phyloP scores from a whole-genome alignment of 2,329 filamentous ascomycete species.

The Trichothecium sympodiale region DNA sequence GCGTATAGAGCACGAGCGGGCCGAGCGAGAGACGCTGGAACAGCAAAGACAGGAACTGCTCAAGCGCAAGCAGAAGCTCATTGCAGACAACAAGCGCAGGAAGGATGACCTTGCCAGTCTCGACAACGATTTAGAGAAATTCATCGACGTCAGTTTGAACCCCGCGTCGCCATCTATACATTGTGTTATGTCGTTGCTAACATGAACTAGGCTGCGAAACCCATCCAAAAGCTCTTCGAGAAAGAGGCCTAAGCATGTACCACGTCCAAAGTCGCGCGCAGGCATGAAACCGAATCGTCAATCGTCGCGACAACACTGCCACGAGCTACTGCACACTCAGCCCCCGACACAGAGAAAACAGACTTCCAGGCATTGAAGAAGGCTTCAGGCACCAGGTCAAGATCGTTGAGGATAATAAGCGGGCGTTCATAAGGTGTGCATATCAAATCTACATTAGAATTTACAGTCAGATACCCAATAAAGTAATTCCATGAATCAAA shows the following conservation, averaged over 20 bases:
- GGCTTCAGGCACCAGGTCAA: no score
- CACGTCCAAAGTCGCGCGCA: neutral
- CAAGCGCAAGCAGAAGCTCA: conserved; percentile 52
- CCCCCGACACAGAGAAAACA: no score
- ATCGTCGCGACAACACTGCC: no score
- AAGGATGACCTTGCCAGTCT: conserved; percentile 88
- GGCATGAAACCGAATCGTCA: no score
- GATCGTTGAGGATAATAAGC: no score
- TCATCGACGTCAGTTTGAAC: conserved; percentile 65
- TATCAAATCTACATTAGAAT: no score
- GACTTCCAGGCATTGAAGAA: no score
- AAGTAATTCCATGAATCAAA: no score
- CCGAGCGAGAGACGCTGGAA: conserved; percentile 75
- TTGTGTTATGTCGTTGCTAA: conserved; percentile 8
- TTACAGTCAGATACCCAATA: no score
- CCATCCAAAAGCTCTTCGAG: conserved; percentile 77
- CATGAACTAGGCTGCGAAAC: conserved; percentile 60
- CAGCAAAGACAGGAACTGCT: conserved; percentile 69
- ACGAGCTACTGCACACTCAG: no score
- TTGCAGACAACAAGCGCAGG: conserved; percentile 72
- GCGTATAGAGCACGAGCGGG: conserved; percentile 82
- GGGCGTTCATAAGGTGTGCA: no score
- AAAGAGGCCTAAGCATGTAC: conserved; percentile 43
- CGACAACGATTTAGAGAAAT: conserved; percentile 86
- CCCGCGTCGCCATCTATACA: neutral